Evolutionary conservation across 1,139 yeast genomes (phyloP), one percentile per base, ranked within the genome.

Genomic region (Eremothecium sinecaudum): DNA sequence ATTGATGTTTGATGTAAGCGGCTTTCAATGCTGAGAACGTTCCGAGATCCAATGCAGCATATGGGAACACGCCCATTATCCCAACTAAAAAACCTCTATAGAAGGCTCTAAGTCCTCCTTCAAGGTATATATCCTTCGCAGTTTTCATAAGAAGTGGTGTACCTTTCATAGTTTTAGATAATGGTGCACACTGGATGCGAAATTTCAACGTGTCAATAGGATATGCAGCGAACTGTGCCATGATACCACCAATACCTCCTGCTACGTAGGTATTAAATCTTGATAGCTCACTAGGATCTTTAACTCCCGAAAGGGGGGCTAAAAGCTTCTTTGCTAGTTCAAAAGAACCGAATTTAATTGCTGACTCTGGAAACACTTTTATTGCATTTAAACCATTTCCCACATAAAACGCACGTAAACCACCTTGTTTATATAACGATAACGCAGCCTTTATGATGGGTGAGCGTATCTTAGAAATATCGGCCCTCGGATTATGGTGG

Each of bases 181-280:
- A 59, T 34, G 79, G 76, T 2, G 87, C 82, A 58, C 92, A 80
- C 54, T 80, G 92, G 30, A 80, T 61, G 57, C 90, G 67, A 54
- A 83, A 90, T 57, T 90, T 90, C 32, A 90, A 65, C 0, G 98
- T 90, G 61, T 90, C 98, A n/a, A 90, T 78, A 5, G 98, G 98
- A 56, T 90, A 90, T 3, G 87, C 94, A 0, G 92, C 71, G 48
- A 86, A 75, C 59, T 90, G 98, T 0, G 97, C 82, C 21, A 77
- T 73, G 40, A 90, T 93, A 51, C 98, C 98, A 28, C 96, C 98
- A 34, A 90, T 57, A 28, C 98, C 98, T 59, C 98, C 98, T 12
- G 96, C 84, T 23, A 84, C 58, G 54, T 86, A 90, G 0, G 96
- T 86, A 0, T 95, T 71, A 0, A 73, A 55, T 43, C 79, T 74